Evolutionary conservation across 441 rosid species (phyloP).

Genomic region (Manihot esculenta): DNA sequence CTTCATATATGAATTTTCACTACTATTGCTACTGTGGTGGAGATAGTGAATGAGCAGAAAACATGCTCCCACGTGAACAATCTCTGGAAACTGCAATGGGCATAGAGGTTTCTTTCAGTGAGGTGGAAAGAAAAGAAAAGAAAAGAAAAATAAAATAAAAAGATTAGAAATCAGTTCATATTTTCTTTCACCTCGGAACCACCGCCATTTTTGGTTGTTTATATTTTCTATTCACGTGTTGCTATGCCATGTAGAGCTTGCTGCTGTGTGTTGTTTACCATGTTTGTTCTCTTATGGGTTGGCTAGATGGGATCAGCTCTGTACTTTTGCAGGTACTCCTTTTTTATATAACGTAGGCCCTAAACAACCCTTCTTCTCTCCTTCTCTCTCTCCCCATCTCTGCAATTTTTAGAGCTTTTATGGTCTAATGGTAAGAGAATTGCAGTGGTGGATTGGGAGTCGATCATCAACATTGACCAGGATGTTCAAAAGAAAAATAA

Average conservation of each 20-base stretch:
- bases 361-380: constrained; percentile 12
- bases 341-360: constrained; percentile 36
- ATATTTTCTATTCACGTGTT: constrained; percentile 70
- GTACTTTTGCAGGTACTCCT: constrained; percentile 33
- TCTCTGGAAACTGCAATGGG: constrained; percentile 51
- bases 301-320: constrained; percentile 39
- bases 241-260: constrained; percentile 38
- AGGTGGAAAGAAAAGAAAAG: background rate
- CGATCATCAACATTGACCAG: too few species aligned
- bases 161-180: constrained; percentile 3
- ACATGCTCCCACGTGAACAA: constrained; percentile 58
- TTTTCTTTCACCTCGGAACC: constrained; percentile 51
- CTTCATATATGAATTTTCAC: constrained; percentile 8
- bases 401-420: constrained; percentile 13
- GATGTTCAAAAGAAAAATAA: too few species aligned
- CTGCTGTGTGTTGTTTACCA: constrained; percentile 39
- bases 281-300: constrained; percentile 65
- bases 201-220: constrained; percentile 46
- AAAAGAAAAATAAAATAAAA: constrained; percentile 17
- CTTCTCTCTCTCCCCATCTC: constrained; percentile 4
- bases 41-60: constrained; percentile 23
- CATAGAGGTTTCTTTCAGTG: constrained; percentile 17
- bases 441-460: background rate
- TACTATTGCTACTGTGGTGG: constrained; percentile 1
- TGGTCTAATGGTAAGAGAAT: background rate